phyloP scores from a whole-genome alignment of 202 grass and related monocot species.

The Hordeum pubiflorum region DNA sequence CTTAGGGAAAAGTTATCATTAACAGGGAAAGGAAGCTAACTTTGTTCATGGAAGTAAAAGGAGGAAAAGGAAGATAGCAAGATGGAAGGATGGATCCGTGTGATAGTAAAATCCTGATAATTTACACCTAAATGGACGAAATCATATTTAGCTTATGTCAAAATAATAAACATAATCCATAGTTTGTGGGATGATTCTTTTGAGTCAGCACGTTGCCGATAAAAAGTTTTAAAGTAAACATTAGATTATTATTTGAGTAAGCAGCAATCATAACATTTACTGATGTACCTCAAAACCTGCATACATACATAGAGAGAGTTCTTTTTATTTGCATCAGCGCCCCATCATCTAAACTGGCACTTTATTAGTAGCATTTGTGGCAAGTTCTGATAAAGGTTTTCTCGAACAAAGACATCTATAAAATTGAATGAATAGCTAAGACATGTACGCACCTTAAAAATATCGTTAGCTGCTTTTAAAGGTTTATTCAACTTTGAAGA shows the following conservation, averaged over 20 bases:
- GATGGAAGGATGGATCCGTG: neutral
- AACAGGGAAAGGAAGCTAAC: conserved; percentile 9
- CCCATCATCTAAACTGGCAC: neutral
- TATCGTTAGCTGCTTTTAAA: conserved; percentile 56
- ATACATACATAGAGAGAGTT: neutral
- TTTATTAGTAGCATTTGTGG: neutral
- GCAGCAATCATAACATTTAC: neutral
- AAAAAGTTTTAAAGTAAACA: neutral
- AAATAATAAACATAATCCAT: neutral
- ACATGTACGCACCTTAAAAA: conserved; percentile 65
- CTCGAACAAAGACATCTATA: conserved; percentile 6
- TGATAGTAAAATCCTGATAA: neutral
- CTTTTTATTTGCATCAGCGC: neutral
- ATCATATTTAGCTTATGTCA: conserved; percentile 17
- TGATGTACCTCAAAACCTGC: neutral
- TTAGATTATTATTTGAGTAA: neutral
- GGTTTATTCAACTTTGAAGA: conserved; percentile 52
- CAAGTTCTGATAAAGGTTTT: neutral
- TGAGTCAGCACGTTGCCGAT: neutral
- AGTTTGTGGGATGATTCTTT: neutral
- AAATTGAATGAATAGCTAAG: neutral
- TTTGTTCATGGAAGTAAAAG: conserved; percentile 4
- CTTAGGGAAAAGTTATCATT: conserved; percentile 13
- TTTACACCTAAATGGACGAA: neutral
- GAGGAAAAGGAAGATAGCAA: neutral